Conservation (phyloP, 257 asterid genomes). For the Jasminum sambac region DNA sequence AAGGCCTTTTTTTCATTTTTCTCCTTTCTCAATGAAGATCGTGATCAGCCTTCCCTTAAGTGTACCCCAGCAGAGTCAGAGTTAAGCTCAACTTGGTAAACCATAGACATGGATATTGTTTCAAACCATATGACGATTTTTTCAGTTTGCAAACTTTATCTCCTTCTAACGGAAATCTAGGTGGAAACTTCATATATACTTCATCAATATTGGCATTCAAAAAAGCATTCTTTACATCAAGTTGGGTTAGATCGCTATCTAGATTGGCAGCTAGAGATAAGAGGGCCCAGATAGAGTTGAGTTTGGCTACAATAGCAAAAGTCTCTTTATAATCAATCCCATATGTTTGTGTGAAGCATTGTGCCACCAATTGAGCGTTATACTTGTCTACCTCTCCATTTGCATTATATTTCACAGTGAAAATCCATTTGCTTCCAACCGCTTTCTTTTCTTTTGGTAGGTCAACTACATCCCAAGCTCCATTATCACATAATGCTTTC, state of each 20-base stretch:
- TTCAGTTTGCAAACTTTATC: background rate
- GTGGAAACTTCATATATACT: background rate
- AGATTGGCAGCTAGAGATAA: conserved; percentile 1
- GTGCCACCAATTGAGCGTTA: background rate
- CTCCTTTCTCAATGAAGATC: background rate
- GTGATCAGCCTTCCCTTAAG: background rate
- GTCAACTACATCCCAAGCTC: background rate
- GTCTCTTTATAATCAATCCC: background rate
- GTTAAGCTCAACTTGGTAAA: background rate
- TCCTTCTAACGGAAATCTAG: background rate
- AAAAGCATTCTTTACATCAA: background rate
- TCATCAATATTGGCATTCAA: background rate
- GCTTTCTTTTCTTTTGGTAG: background rate
- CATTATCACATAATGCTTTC: background rate
- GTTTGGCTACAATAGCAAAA: background rate
- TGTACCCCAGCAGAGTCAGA: background rate
- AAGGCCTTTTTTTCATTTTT: background rate
- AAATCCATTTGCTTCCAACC: too few species aligned
- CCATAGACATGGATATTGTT: background rate
- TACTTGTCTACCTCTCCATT: too few species aligned
- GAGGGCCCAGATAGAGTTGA: background rate
- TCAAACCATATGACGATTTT: background rate
- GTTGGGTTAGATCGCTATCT: background rate
- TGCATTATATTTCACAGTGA: too few species aligned
- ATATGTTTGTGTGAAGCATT: background rate